Base-by-base conservation (phyloP, 495 filamentous ascomycete species). In the Penicillium mononematosum region DNA sequence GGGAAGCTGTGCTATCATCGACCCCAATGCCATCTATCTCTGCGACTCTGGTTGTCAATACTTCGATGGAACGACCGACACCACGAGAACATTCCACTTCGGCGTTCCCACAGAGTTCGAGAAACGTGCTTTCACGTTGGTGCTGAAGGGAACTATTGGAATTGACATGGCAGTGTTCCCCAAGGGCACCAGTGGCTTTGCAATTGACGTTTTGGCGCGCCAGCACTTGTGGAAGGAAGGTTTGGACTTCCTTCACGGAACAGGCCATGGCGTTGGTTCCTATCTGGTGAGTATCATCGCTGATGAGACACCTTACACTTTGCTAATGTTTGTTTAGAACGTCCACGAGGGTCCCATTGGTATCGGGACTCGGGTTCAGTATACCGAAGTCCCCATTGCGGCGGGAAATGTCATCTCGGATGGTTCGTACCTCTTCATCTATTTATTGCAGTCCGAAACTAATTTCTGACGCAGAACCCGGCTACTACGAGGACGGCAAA, bases 301-400 rank as follows among this genome's bases (percentile, higher is more conserved):
- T 46, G 8, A 64, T 14, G 24, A 5, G 31, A 24, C 9, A 11
- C 2, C 10, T 34, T n/a, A 16, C 17, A 14, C 52, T 9, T 19
- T 34, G 36, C 62, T 74, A 55, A 74, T 34, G 11, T 16, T 14
- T 20, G 14, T 66, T 48, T 62, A 92, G 69, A 98, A 98, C 59
- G 95, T 99, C 3, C 95, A 99, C 71, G 95, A 99, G 70, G 95
- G 95, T 0, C 95, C 95, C 7, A 96, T 99, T 55, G 95, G 95
- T 20, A 91, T 99, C 50, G 95, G 95, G 19, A 96, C 91, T 6
- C 82, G 93, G 43, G 81, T 92, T 29, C 90, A 96, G 61, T 97
- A 93, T 69, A 86, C 89, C 9, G 95, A 99, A 62, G 94, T 98
- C 20, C 79, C 94, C 1, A 81, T 99, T 20, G 82, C 91, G 0